Base-by-base conservation (phyloP, 768 basidiomycete genomes). In the Royoungia palumana region DNA sequence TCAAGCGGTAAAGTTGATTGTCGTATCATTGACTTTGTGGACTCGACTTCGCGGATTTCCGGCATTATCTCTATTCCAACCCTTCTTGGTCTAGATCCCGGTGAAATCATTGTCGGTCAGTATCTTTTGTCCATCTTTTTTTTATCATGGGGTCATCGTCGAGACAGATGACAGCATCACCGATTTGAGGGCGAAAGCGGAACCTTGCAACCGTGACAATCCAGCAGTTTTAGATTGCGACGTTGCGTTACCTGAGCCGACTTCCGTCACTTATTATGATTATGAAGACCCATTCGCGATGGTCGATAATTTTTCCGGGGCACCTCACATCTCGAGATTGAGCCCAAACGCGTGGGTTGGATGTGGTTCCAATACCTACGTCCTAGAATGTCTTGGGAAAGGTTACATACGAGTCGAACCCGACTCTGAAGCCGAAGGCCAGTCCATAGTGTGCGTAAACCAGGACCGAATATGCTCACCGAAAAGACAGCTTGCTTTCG, bases 1-100 rank as follows among this genome's bases (percentile, higher is more conserved):
- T 62, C 62, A 8, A 92, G 89, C 0, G 87, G 83, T 44, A 98
- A 98, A 67, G 56, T 64, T 38, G 82, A 95, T 61, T 97, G 94
- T 65, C 82, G 78, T 12, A 82, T 97, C 49, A 88, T 98, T 54
- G 94, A 98, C 63, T 87, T 96, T 54, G 91, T 94, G 14, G 92
- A 94, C 61, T 85, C 80, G 34, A 72, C 80, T 19, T 72, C 72
- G 32, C 78, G 85, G 9, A 79, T 91, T 4, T 64, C 77, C 8
- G 90, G 91, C 11, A 72, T 94, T 22, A 71, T 93, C 21, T 89
- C 83, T 14, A 76, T 80, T 11, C 94, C 94, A 0, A 90, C 87
- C 7, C 69, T 97, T 11, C 88, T 94, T 60, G 94, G 94, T 0
- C 68, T 98, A 5, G 83, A 89, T 60, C 86, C 89, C n/a, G 64